Evolutionary conservation across 768 basidiomycete species (phyloP), one percentile per base, ranked within the genome.

Genomic region (Amanita rubescens): DNA sequence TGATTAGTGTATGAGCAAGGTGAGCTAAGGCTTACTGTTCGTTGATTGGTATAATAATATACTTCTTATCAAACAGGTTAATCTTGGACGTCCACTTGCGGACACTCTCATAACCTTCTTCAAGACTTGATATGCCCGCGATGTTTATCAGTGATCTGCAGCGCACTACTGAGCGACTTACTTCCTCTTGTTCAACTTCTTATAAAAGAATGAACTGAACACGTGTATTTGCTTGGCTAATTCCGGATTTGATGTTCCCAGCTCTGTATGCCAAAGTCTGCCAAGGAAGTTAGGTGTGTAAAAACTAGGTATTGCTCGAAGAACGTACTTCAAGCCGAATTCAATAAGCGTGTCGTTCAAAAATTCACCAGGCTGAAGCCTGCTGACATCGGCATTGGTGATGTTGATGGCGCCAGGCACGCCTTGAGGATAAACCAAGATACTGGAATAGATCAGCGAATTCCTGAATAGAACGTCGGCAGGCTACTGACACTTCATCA

Each of bases 121-220:
- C 73, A 24, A 69, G 55, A 52, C 79, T 81, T 60, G 60, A 37
- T 8, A 17, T 38, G 20, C 46, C 51, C n/a, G 42, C 59, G 33
- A 62, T 42, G 25, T 44, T 45, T 10, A 53, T 35, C 8, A 27
- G 19, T 25, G 12, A 38, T 3, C 17, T 41, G 17, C 20, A 7
- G 22, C n/a, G 17, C 5, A 48, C 27, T 30, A n/a, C 38, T 35
- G 9, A 27, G 47, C 33, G 22, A 63, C 73, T 35, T 64, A 84
- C 83, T 75, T 79, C 64, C 80, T 87, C 50, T 78, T 77, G 54
- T 85, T 85, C 24, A 99, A 70, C 67, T 96, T 95, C 73, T 94
- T 91, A 74, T 94, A 98, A 69, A 99, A 98, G 71, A 97, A 99
- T 0, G 94, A 94, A 66, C 86, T 98, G 74, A 98, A 98, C 3